phyloP scores from a whole-genome alignment of 2,329 filamentous ascomycete genomes.

The Aschersonia sp. region DNA sequence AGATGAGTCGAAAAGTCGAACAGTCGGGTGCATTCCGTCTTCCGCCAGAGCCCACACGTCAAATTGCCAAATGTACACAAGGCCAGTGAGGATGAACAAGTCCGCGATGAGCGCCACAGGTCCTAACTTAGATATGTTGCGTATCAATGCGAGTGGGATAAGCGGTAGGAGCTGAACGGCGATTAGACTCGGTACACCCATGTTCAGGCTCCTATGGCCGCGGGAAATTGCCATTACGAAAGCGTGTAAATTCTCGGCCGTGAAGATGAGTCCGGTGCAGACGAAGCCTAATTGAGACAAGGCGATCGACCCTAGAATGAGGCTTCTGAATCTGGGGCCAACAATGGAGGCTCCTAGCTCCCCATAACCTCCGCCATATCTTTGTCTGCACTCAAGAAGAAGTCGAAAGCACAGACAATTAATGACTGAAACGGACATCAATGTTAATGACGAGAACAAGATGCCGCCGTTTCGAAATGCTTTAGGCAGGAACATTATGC shows the following conservation, averaged over 20 bases:
- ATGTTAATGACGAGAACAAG: constrained; percentile 55
- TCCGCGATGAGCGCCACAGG: constrained; percentile 55
- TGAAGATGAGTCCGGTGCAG: constrained; percentile 64
- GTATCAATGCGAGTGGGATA: constrained; percentile 53
- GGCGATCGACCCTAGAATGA: constrained; percentile 57
- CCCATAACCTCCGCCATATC: constrained; percentile 56
- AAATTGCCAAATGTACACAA: constrained; percentile 61
- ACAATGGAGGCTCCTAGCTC: constrained; percentile 55
- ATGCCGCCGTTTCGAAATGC: constrained; percentile 68
- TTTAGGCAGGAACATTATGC: constrained; percentile 71
- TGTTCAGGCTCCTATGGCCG: constrained; percentile 32
- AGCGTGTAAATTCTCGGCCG: constrained; percentile 56
- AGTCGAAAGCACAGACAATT: constrained; percentile 60
- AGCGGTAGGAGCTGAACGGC: constrained; percentile 49
- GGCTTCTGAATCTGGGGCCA: constrained; percentile 44
- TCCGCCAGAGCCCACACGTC: constrained; percentile 42
- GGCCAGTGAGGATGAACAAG: constrained; percentile 54
- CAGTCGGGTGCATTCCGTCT: constrained; percentile 41
- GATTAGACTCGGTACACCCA: constrained; percentile 41
- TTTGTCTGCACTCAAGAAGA: constrained; percentile 49
- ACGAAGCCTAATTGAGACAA: constrained; percentile 68
- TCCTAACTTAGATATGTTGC: constrained; percentile 62
- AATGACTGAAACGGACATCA: constrained; percentile 49
- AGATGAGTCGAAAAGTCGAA: constrained; percentile 55
- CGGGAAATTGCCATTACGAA: constrained; percentile 49